Evolutionary conservation across 2,329 filamentous ascomycete species (phyloP), one percentile per base, ranked within the genome.

Genomic region (Pseudocercospora vitis): DNA sequence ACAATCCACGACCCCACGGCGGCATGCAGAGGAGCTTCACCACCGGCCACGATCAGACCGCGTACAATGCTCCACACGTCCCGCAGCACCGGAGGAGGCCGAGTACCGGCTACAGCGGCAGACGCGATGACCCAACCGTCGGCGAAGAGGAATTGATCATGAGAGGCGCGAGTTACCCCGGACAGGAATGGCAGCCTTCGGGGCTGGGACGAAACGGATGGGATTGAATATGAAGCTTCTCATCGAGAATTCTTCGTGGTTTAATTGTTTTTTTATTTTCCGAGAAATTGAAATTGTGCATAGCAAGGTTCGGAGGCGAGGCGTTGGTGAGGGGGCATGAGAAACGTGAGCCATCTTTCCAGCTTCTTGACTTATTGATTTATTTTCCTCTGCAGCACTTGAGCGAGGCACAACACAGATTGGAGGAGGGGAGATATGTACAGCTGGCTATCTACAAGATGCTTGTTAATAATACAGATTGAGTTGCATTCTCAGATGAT

Each of bases 91-190:
- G 39, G 14, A 55, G 55, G 23, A 55, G 60, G 6, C 57, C 56
- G 4, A 45, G 52, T 1, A 62, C 56, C 4, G 61, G 61, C 3
- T 67, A 64, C 40, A 56, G 55, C 45, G 65, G 63, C 3, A 47
- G 65, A 18, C 53, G 63, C 45, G 62, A 67, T 37, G 65, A 65
- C 53, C 53, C 57, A 12, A 59, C 59, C n/a, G 59, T 65, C 2
- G 58, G 61, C 7, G 65, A 67, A 31, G 57, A 63, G 24, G 62
- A 63, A 21, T 44, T 65, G 35, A 53, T 62, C 54, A 88, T 88
- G 85, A 79, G 76, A 44, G 84, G 84, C 5, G 85, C 83, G 9
- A 84, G 80, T 65, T 88, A 87, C 68, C 85, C 85, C 0, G 85
- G 85, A 0, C 83, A 87, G 71, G 85, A 88, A 68, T 88, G 85